phyloP scores from a whole-genome alignment of 768 basidiomycete species.

The Rhodotorula taiwanensis region DNA sequence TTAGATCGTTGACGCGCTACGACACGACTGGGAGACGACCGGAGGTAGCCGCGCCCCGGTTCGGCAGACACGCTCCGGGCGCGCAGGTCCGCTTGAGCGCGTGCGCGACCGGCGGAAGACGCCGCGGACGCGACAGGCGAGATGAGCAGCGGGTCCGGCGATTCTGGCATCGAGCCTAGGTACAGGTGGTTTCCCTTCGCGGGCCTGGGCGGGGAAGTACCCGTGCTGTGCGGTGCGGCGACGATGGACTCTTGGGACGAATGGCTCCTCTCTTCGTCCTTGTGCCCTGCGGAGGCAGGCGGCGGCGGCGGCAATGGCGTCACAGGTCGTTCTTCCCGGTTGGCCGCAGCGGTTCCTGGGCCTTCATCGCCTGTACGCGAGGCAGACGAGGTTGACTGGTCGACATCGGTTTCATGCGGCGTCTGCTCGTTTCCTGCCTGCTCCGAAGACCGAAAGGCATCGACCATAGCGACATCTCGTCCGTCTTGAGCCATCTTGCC shows the following conservation, averaged over 20 bases:
- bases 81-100: background rate
- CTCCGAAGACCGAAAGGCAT: too few species aligned
- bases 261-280: too few species aligned
- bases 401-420: too few species aligned
- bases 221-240: background rate
- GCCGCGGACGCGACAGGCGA: background rate
- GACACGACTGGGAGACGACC: background rate
- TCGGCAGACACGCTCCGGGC: background rate
- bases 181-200: background rate
- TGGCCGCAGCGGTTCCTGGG: too few species aligned
- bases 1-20: background rate
- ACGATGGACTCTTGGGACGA: background rate
- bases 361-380: too few species aligned
- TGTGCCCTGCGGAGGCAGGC: too few species aligned
- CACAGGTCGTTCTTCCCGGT: too few species aligned
- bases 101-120: background rate
- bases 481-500: too few species aligned
- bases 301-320: too few species aligned
- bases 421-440: too few species aligned
- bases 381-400: too few species aligned
- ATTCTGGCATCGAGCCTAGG: background rate
- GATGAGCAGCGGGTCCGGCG: conserved; percentile 9
- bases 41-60: background rate
- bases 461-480: too few species aligned
- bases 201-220: background rate